Evolutionary conservation across 2,329 filamentous ascomycete genomes (phyloP), one percentile per base, ranked within the genome.

Genomic region (Bipolaris oryzae): DNA sequence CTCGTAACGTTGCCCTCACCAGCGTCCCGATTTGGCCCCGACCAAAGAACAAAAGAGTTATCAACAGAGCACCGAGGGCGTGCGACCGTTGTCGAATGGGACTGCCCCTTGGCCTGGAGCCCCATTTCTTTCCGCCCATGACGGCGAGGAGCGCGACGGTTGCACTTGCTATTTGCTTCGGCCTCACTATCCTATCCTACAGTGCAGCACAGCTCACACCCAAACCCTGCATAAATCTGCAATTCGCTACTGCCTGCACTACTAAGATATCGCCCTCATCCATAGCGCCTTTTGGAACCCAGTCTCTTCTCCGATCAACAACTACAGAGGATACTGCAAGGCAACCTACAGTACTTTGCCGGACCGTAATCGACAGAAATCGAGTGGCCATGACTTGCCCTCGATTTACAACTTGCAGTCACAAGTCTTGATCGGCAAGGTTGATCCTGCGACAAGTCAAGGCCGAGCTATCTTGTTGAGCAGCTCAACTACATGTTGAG

Each of bases 201-300:
- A 42, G 21, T 11, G 25, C 38, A 42, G 21, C 15, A 6, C 34
- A 48, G 18, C 33, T 37, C 34, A 38, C 15, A n/a, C 9, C 21
- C 7, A 38, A 37, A 38, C 45, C 45, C 34, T 38, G 45, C 34
- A 37, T 23, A 20, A 7, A 33, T 33, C 16, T 48, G 7, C 45
- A 37, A 20, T n/a, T 47, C 48, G 11, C 28, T 23, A n/a, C 48
- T 61, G 43, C 73, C 66, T n/a, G 53, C 55, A 18, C 65, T 70
- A 50, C 72, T 65, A 71, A 72, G 18, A 66, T 50, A 38, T 71
- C 53, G 2, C 67, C 56, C 61, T 45, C 60, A 2, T 73, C 68
- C 23, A 76, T 63, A 46, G 64, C 63, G 4, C 74, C 73, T 13
- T 60, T 60, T 47, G n/a, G 53, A 49, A 7, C 76, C 70, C 31